Conservation (phyloP, 306 rosid species). For the barrel medic (Medicago truncatula) region DNA sequence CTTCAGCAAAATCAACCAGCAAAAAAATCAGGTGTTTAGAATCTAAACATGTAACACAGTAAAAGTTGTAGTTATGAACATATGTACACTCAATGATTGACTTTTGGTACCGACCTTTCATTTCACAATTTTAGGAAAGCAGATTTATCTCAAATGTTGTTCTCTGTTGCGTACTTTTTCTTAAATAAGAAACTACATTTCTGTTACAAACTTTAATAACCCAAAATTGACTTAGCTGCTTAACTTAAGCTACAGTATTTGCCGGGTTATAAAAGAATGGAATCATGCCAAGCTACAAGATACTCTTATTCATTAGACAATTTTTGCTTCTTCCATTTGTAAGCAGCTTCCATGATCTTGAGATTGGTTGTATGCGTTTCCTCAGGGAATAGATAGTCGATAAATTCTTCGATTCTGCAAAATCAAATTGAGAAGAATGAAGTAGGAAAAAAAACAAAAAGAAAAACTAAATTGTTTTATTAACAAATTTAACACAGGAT, state of each 20-base stretch:
- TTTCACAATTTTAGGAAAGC: constrained; percentile 21
- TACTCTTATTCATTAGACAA: constrained; percentile 54
- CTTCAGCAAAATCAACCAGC: not conserved
- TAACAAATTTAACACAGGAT: constrained; percentile 1
- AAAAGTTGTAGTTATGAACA: not conserved
- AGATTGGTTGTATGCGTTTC: constrained; percentile 88
- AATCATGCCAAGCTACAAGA: constrained; percentile 25
- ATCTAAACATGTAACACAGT: constrained; percentile 1
- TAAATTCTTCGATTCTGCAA: constrained; percentile 83
- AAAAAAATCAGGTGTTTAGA: not conserved
- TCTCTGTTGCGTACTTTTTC: not conserved
- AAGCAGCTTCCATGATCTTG: constrained; percentile 96
- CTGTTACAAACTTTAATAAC: constrained; percentile 1
- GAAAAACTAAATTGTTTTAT: not conserved
- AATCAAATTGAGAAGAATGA: constrained; percentile 36
- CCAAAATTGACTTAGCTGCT: constrained; percentile 21
- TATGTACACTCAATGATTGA: constrained; percentile 2
- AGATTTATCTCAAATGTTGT: constrained; percentile 10
- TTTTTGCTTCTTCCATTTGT: constrained; percentile 90
- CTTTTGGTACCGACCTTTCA: constrained; percentile 4
- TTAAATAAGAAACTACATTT: not conserved
- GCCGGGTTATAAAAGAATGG: not conserved
- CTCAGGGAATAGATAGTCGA: constrained; percentile 83
- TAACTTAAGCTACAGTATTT: not conserved
- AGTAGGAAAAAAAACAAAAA: constrained; percentile 1